phyloP scores from a whole-genome alignment of 2,329 filamentous ascomycete genomes.

The Chaetoscypha palmicola region DNA sequence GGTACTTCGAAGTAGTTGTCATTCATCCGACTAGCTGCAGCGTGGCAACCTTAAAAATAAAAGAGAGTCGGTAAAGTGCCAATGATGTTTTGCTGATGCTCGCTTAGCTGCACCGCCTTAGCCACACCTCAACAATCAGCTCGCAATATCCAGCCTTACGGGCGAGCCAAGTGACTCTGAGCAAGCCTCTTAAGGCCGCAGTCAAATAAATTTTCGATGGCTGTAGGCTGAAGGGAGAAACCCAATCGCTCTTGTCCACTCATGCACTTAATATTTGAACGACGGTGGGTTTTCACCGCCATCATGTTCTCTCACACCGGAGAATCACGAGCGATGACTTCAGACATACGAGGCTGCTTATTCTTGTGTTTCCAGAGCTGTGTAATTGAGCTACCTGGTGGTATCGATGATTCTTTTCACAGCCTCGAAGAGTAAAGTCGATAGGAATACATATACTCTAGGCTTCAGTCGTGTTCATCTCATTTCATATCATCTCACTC shows the following conservation, averaged over 20 bases:
- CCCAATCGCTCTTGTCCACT: not conserved
- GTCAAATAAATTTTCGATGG: not conserved
- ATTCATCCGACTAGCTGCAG: not conserved
- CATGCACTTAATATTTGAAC: not conserved
- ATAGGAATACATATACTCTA: constrained; percentile 1
- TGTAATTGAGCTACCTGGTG: too few species aligned
- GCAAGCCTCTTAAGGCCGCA: not conserved
- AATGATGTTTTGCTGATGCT: not conserved
- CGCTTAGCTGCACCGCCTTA: not conserved
- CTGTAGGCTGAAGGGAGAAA: not conserved
- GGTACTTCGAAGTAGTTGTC: not conserved
- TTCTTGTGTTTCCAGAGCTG: too few species aligned
- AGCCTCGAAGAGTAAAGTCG: not conserved
- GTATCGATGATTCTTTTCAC: not conserved
- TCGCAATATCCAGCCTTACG: constrained; percentile 3
- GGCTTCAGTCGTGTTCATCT: not conserved
- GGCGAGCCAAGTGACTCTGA: not conserved
- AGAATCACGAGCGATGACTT: too few species aligned
- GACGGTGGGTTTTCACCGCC: not conserved
- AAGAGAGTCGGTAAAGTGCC: too few species aligned
- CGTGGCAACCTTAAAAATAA: not conserved
- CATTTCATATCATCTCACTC: too few species aligned
- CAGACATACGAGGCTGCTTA: too few species aligned
- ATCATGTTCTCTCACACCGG: too few species aligned
- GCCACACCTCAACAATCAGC: not conserved